Evolutionary conservation across 1,284 basidiomycete species (phyloP), one percentile per base, ranked within the genome.

Genomic region (Farysia itapuensis): DNA sequence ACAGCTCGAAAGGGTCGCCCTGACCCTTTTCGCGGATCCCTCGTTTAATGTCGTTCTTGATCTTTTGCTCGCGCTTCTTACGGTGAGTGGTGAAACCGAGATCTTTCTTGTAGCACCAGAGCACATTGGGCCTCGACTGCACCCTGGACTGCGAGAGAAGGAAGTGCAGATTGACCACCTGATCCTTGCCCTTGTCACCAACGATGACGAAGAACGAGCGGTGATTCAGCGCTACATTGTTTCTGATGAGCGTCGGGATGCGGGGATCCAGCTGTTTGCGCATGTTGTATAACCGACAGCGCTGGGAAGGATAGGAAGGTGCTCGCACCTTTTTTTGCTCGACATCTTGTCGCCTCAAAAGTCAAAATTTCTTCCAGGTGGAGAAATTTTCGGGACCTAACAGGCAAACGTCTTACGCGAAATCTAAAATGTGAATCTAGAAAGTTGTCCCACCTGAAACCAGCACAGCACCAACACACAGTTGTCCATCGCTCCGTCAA

Each of bases 81-180:
- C 94, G 87, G 79, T 98, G 93, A 61, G 90, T 92, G 22, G 59
- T 68, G 47, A 74, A 73, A 28, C 70, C 67, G 4, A 72, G 64
- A 32, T 78, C 72, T 59, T 70, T 75, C 39, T 71, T 71, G 59
- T 64, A 72, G 50, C 70, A 77, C 72, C 67, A 61, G 15, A 64
- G 54, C 18, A 75, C 68, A 33, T 67, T 68, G 6, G 71, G 75
- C 14, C 73, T 54, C 8, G 70, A 44, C 28, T 66, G 52, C 15
- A 69, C 64, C 14, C 67, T 45, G 12, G 59, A 71, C 46, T 75
- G 67, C 11, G 70, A 72, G 35, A 72, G 70, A 36, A 98, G 78
- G 77, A 90, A 97, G 78, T 98, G 94, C 35, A 98, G 81, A 77
- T 97, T 97, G 49, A 97, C 93, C 48, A 99, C 85, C 82, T 97